A percentile compares a stretch with the other conserved stretches of the same genome.
phyloP scores from a whole-genome alignment of 1,284 basidiomycete species.

The Moesziomyces antarcticus region DNA sequence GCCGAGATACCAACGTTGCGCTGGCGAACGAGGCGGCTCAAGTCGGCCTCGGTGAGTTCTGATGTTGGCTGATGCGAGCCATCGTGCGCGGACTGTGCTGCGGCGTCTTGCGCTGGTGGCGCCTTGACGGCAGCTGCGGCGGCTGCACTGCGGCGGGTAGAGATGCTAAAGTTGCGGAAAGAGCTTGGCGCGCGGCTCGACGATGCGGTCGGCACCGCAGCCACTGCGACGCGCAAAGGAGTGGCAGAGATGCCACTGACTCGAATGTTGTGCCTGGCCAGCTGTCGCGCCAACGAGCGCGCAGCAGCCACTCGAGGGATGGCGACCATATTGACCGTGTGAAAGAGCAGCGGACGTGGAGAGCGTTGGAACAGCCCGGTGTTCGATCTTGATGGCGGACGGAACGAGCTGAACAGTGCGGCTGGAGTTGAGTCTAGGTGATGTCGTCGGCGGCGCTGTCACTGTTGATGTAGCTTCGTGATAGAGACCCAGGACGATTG shows the following conservation, averaged over 20 bases:
- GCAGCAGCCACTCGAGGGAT: conserved; percentile 38
- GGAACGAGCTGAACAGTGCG: not conserved
- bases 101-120: conserved; percentile 36
- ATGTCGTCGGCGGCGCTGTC: not conserved
- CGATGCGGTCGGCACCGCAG: conserved; percentile 17
- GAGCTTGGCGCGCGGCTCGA: conserved; percentile 10
- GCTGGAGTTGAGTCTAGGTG: not conserved
- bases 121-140: conserved; percentile 26
- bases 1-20: conserved; percentile 70
- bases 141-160: conserved; percentile 24
- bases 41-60: conserved; percentile 58
- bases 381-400: not conserved
- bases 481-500: not conserved
- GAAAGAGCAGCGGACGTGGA: not conserved
- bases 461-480: not conserved
- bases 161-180: conserved; percentile 29
- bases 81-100: conserved; percentile 30
- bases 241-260: conserved; percentile 7
- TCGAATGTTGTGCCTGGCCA: conserved; percentile 31
- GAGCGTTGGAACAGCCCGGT: not conserved
- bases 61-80: conserved; percentile 31
- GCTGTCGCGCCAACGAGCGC: conserved; percentile 43
- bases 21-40: conserved; percentile 64
- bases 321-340: conserved; percentile 23
- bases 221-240: conserved; percentile 21